Conservation (phyloP, 2,329 filamentous ascomycete species). For the Cladophialophora exuberans region DNA sequence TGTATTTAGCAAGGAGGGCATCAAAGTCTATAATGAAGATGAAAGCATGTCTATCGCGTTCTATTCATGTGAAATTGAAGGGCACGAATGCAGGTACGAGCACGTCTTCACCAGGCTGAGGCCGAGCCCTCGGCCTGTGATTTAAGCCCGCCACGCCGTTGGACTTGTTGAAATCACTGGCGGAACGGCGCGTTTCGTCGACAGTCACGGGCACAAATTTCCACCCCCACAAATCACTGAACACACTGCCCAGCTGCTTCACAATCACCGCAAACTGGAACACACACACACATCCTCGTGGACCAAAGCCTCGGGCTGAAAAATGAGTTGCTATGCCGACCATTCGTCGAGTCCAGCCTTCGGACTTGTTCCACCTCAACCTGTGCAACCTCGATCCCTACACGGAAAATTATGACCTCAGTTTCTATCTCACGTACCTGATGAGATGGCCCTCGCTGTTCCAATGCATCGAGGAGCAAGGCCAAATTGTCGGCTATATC, state of each 20-base stretch:
- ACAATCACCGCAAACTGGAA: background rate
- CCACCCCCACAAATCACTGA: slow-evolving; percentile 3
- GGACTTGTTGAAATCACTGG: slow-evolving; percentile 3
- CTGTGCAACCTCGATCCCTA: slow-evolving; percentile 93
- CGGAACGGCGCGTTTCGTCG: slow-evolving; percentile 27
- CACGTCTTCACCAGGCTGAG: no score
- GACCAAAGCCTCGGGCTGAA: background rate
- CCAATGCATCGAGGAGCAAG: slow-evolving; percentile 85
- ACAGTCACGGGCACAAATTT: slow-evolving; percentile 3
- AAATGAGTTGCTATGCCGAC: slow-evolving; percentile 67
- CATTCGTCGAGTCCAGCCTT: slow-evolving; percentile 80
- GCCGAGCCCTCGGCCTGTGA: background rate
- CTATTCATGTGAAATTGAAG: background rate
- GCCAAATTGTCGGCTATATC: slow-evolving; percentile 94
- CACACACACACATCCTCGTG: background rate
- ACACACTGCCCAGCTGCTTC: slow-evolving; percentile 4
- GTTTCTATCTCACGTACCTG: slow-evolving; percentile 95
- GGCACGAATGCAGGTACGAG: background rate
- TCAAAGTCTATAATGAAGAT: slow-evolving; percentile 14
- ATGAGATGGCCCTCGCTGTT: slow-evolving; percentile 95
- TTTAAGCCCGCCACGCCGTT: no score
- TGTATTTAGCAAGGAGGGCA: background rate
- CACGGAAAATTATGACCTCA: slow-evolving; percentile 96
- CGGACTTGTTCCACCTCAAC: slow-evolving; percentile 86
- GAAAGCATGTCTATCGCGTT: slow-evolving; percentile 9